These are phyloP conservation scores for Clitopilus hobsonii DNA, from an alignment of 768 basidiomycete genomes.

Conservation along the genomic window DNA sequence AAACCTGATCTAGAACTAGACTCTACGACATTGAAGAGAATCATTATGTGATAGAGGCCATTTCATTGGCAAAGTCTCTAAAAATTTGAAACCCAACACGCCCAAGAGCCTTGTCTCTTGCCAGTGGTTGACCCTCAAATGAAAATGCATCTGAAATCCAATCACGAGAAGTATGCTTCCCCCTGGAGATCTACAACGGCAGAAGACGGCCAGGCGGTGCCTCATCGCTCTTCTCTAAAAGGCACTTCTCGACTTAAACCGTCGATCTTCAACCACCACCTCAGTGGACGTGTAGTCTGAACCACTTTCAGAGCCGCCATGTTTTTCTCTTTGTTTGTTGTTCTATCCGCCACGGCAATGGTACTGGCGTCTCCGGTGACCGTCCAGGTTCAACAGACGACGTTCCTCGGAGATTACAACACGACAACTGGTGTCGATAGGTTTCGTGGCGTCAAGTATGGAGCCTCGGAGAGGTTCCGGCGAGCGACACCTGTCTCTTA, in stretches of 20 bases:
- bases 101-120: too few relatives aligned
- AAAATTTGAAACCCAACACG: too few relatives aligned
- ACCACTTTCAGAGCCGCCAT: conserved; percentile 1
- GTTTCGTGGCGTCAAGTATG: conserved; percentile 15
- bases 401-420: conserved; percentile 13
- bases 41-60: too few relatives aligned
- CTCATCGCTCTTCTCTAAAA: not conserved
- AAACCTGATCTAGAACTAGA: too few relatives aligned
- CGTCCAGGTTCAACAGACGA: conserved; percentile 7
- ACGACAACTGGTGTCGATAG: conserved; percentile 13
- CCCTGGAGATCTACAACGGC: not conserved
- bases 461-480: conserved; percentile 11
- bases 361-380: conserved; percentile 9
- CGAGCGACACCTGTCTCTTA: conserved; percentile 12
- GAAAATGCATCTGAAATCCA: too few relatives aligned
- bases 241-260: not conserved
- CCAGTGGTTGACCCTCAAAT: too few relatives aligned
- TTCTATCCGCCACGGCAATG: conserved; percentile 6
- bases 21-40: too few relatives aligned
- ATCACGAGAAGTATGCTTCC: not conserved
- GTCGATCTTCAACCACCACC: not conserved
- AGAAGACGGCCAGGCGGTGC: not conserved
- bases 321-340: conserved; percentile 7
- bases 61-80: too few relatives aligned
- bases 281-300: not conserved